Percentiles rank a stretch among this genome's conserved stretches.
phyloP scores from a whole-genome alignment of 2,329 filamentous ascomycete genomes.

The Cladosporium halotolerans region DNA sequence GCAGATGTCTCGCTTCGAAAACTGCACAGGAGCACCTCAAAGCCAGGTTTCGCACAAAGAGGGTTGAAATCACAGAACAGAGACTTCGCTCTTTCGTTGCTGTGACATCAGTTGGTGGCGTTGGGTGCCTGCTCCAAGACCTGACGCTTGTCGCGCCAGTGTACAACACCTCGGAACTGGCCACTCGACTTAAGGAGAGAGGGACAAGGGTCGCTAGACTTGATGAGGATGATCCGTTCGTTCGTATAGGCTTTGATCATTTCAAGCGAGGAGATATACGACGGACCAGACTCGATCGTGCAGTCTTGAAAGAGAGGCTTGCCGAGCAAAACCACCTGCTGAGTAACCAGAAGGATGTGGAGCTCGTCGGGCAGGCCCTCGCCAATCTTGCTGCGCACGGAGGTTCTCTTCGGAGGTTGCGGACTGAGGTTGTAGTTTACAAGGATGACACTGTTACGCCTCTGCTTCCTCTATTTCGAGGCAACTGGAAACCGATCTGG shows the following conservation, averaged over 20 bases:
- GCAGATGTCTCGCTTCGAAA: not conserved
- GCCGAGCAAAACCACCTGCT: not conserved
- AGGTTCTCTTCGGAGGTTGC: not conserved
- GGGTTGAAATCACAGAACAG: not conserved
- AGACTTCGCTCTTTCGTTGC: slow-evolving; percentile 1
- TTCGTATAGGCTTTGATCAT: not conserved
- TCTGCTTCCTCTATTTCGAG: slow-evolving; percentile 1
- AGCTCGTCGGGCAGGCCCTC: not conserved
- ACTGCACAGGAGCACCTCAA: not conserved
- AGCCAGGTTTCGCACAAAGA: not conserved
- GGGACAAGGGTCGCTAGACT: not conserved
- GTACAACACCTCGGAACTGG: not conserved
- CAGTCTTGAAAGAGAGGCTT: not conserved
- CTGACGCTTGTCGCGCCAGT: slow-evolving; percentile 8
- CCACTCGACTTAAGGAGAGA: not conserved
- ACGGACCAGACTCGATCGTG: not conserved
- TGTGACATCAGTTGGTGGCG: not conserved
- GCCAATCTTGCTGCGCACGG: not conserved
- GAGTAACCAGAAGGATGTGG: not conserved
- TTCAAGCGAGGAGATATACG: not conserved
- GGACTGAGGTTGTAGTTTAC: not conserved
- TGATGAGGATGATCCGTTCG: not conserved
- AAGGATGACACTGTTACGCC: not conserved
- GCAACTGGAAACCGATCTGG: not conserved
- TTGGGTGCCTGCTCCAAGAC: not conserved